Conservation (phyloP, 2,329 filamentous ascomycete species). For the Alternaria consortialis region DNA sequence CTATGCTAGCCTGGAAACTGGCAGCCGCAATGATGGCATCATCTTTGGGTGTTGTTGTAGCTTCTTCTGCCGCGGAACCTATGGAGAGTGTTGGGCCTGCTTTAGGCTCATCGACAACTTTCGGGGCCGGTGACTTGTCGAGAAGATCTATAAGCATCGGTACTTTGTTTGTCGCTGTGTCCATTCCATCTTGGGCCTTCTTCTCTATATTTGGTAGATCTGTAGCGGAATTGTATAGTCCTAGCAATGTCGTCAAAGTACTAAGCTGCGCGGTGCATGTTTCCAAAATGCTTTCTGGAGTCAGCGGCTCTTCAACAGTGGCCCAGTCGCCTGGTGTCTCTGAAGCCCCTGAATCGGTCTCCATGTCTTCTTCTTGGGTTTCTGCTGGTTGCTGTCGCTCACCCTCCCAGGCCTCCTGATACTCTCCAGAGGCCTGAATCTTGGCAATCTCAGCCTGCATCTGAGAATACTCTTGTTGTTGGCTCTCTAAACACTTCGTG, state of each 20-base stretch:
- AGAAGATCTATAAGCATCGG: constrained; percentile 60
- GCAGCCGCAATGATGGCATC: constrained; percentile 65
- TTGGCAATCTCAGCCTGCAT: constrained; percentile 46
- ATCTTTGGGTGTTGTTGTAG: constrained; percentile 54
- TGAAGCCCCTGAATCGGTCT: constrained; percentile 36
- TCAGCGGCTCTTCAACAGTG: constrained; percentile 72
- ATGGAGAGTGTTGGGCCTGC: constrained; percentile 48
- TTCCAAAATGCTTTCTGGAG: constrained; percentile 71
- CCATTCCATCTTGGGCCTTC: constrained; percentile 65
- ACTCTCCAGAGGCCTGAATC: constrained; percentile 35
- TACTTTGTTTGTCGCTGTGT: constrained; percentile 63
- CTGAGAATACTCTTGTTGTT: constrained; percentile 58
- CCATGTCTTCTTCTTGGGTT: constrained; percentile 26
- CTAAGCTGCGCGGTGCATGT: constrained; percentile 70
- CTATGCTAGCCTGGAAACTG: constrained; percentile 64
- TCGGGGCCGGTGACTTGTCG: constrained; percentile 27
- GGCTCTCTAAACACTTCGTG: constrained; percentile 58
- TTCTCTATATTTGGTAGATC: constrained; percentile 62
- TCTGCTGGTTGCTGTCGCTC: constrained; percentile 17
- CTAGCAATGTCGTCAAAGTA: constrained; percentile 56
- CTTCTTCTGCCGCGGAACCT: constrained; percentile 30
- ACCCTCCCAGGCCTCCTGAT: constrained; percentile 32
- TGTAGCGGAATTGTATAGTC: constrained; percentile 58
- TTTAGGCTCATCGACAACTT: constrained; percentile 35
- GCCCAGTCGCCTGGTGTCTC: constrained; percentile 68